Conservation (phyloP, 495 filamentous ascomycete genomes). For the Bryoglossum gracile region DNA sequence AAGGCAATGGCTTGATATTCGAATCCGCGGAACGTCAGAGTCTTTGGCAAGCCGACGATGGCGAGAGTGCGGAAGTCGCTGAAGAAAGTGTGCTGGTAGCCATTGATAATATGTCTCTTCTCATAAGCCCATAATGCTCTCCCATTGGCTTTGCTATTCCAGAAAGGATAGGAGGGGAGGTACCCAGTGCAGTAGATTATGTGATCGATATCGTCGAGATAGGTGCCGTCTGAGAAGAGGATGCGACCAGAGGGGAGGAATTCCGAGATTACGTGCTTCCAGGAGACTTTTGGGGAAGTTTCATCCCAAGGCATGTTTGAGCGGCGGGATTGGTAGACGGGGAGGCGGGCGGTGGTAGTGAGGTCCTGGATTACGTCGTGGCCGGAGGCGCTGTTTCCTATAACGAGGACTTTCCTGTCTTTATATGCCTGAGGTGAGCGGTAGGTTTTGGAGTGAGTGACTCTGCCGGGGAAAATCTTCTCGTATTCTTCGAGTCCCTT, state of each 20-base stretch:
- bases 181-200: slow-evolving; percentile 47
- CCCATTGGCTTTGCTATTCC: slow-evolving; percentile 36
- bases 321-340: slow-evolving; percentile 40
- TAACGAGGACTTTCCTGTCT: slow-evolving; percentile 33
- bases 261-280: slow-evolving; percentile 37
- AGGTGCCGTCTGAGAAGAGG: slow-evolving; percentile 36
- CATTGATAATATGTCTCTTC: slow-evolving; percentile 25
- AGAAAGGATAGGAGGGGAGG: slow-evolving; percentile 40
- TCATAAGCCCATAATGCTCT: slow-evolving; percentile 34
- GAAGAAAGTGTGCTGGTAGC: slow-evolving; percentile 41
- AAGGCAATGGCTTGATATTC: slow-evolving; percentile 46
- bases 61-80: slow-evolving; percentile 32
- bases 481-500: slow-evolving; percentile 35
- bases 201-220: slow-evolving; percentile 33
- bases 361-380: slow-evolving; percentile 39
- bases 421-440: slow-evolving; percentile 30
- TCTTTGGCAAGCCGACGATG: slow-evolving; percentile 37
- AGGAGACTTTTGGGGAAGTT: slow-evolving; percentile 31
- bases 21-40: slow-evolving; percentile 41
- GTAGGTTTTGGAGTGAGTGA: slow-evolving; percentile 41
- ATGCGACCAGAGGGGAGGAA: slow-evolving; percentile 33
- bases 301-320: slow-evolving; percentile 40
- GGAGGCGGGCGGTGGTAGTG: slow-evolving; percentile 25
- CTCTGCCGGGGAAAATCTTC: slow-evolving; percentile 30
- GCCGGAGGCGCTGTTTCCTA: slow-evolving; percentile 46